These are phyloP conservation scores for Rutstroemia sp. DNA, from an alignment of 2,329 filamentous ascomycete genomes.

Conservation along the genomic window DNA sequence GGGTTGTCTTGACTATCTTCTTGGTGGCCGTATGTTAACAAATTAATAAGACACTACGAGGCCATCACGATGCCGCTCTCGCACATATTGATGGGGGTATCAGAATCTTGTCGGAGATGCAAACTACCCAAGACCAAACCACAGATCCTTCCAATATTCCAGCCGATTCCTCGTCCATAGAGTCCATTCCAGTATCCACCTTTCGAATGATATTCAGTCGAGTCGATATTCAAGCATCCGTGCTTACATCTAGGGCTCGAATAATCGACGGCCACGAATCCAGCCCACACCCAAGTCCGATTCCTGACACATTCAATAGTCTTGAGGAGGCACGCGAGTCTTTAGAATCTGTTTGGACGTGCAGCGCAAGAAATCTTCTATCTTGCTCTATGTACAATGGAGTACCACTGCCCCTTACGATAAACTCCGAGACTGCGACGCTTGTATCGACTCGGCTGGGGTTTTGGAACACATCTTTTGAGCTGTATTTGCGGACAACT, in stretches of 20 bases:
- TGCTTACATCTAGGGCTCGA: background rate
- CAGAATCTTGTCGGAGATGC: constrained; percentile 14
- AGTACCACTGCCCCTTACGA: background rate
- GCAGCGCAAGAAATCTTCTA: background rate
- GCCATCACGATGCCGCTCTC: constrained; percentile 12
- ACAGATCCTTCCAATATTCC: background rate
- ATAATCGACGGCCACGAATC: constrained; percentile 1
- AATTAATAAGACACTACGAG: constrained; percentile 11
- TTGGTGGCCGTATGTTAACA: background rate
- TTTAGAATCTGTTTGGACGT: constrained; percentile 6
- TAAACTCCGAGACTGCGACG: background rate
- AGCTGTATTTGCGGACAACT: background rate
- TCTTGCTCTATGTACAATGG: constrained; percentile 7
- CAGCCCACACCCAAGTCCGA: background rate
- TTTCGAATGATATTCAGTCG: constrained; percentile 13
- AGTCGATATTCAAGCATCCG: constrained; percentile 12
- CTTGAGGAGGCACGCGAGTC: constrained; percentile 3
- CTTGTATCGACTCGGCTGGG: background rate
- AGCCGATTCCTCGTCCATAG: background rate
- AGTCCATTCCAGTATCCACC: constrained; percentile 9
- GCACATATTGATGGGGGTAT: constrained; percentile 15
- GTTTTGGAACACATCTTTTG: background rate
- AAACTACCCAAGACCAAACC: background rate
- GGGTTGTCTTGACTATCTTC: background rate
- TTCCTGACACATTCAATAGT: background rate